Base-by-base conservation (phyloP, 2,329 filamentous ascomycete species). In the Sporothrix curviconia region DNA sequence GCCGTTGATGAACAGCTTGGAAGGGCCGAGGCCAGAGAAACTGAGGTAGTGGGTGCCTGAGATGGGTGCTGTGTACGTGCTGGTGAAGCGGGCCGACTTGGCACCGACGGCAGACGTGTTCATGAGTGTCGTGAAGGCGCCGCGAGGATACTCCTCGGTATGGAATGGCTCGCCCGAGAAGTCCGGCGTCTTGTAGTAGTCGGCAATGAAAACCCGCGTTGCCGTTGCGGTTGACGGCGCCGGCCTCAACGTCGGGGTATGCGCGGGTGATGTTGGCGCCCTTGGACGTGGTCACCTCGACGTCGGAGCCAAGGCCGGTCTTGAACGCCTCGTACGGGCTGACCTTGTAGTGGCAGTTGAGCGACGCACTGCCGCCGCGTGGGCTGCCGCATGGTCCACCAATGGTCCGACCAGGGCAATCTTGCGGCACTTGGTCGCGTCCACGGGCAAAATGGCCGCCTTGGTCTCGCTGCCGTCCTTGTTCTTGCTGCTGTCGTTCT, bases 301-400 rank as follows among this genome's bases (percentile, higher is more conserved):
- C 42, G 4, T 34, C 42, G 7, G 15, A 7, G 12, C 37, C 46
- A 1, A 81, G 71, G 66, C 81, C 80, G 34, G 74, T 74, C 39
- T 76, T 78, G 64, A 91, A 89, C 7, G 86, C 87, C 57, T 88
- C 85, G 25, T 86, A 83, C 2, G 87, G 88, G 0, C 84, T 89
- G 19, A 90, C 78, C 49, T 86, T 86, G 59, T 86, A 84, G 71
- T 87, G 88, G 7, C 79, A 74, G 9, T 71, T 70, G 28, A 83
- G 69, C 0, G 82, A 78, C 1, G 85, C 85, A 4, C 83, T 86
- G 19, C 85, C 85, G 58, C 85, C 85, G 36, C 85, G 63, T 84
- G 78, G 61, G 81, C 82, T 2, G 76, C 78, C 1, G 79, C 74
- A 43, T 77, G 68, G 65, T 81, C 82, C 8, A 80, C 79, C 61